These are phyloP conservation scores for Colletotrichum echinochloae DNA, from an alignment of 2,329 filamentous ascomycete species.

Conservation along the genomic window DNA sequence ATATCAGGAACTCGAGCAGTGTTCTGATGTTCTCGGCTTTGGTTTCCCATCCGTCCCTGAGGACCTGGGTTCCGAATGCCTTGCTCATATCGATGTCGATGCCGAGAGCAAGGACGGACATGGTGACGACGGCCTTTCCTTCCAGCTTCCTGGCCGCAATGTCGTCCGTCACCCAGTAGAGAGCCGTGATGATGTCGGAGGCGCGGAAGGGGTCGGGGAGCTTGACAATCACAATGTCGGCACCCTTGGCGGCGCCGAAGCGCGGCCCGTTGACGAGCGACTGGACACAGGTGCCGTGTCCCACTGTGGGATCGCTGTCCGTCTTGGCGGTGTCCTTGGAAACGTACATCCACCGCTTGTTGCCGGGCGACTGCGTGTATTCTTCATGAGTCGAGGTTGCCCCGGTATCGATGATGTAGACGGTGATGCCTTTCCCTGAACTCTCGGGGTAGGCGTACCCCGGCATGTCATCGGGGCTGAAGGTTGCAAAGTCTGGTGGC, in stretches of 20 bases:
- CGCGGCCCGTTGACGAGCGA: neutral
- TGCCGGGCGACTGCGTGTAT: neutral
- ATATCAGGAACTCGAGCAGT: neutral
- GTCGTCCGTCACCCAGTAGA: neutral
- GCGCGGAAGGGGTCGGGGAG: fast-evolving
- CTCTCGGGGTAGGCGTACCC: neutral
- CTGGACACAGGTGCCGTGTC: neutral
- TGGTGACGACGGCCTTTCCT: neutral
- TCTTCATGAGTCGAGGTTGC: neutral
- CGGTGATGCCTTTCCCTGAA: neutral
- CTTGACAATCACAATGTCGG: neutral
- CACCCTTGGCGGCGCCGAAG: neutral
- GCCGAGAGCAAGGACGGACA: fast-evolving
- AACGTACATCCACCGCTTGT: neutral
- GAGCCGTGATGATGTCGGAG: neutral
- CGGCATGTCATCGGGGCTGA: neutral
- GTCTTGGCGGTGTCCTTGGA: fast-evolving
- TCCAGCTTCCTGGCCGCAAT: neutral
- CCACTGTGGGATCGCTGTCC: fast-evolving
- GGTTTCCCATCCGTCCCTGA: neutral
- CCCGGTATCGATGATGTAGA: neutral
- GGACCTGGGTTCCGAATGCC: neutral
- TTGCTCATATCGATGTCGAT: neutral
- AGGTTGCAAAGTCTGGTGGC: neutral
- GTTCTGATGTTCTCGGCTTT: fast-evolving